A percentile compares a stretch with the other conserved stretches of the same genome.
Conservation (phyloP, 2,329 filamentous ascomycete species). For the Talaromyces sp. region DNA sequence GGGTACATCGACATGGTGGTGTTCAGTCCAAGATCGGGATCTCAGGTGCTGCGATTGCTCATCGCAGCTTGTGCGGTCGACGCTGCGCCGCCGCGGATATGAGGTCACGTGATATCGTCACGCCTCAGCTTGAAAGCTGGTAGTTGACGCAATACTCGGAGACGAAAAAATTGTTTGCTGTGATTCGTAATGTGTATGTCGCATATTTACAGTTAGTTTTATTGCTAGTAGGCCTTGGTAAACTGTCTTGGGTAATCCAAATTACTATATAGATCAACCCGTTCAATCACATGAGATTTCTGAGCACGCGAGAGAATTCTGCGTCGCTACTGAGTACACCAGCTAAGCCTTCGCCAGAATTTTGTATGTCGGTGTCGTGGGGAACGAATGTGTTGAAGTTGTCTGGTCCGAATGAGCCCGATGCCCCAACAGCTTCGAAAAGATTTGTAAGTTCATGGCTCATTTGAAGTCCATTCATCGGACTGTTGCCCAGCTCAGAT, state of each 20-base stretch:
- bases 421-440: slow-evolving; percentile 60
- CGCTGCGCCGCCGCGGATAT: slow-evolving; percentile 1
- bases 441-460: slow-evolving; percentile 57
- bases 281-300: slow-evolving; percentile 51
- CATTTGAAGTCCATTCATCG: slow-evolving; percentile 56
- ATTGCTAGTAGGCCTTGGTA: not conserved
- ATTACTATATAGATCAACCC: not conserved
- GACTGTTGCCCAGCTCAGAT: slow-evolving; percentile 47
- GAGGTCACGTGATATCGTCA: slow-evolving; percentile 4
- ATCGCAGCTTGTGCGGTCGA: slow-evolving; percentile 6
- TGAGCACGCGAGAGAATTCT: slow-evolving; percentile 56
- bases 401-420: slow-evolving; percentile 38
- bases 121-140: not conserved
- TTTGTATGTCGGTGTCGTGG: slow-evolving; percentile 34
- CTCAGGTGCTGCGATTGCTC: not conserved
- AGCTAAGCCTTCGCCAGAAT: slow-evolving; percentile 40
- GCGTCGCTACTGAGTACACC: slow-evolving; percentile 53
- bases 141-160: not conserved
- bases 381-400: slow-evolving; percentile 36
- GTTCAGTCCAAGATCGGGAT: not conserved
- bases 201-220: not conserved
- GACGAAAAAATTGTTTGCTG: not conserved
- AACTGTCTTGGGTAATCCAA: not conserved
- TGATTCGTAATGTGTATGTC: not conserved
- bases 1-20: slow-evolving; percentile 7